Base-by-base conservation (phyloP, 208 protist genomes). In the Naegleria lovaniensis region DNA sequence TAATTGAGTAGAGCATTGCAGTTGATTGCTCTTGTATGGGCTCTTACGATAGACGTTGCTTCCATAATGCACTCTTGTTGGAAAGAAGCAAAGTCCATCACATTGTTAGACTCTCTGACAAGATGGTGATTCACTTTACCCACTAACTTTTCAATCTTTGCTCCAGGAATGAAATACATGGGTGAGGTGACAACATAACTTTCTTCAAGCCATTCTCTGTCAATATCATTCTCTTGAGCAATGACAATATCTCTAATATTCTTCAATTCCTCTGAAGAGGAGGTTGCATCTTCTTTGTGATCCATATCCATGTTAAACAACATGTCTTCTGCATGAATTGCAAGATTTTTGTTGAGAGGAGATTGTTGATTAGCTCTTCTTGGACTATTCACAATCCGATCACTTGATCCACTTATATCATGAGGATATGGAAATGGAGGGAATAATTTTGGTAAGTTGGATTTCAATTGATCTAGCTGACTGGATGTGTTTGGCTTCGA, bases 81-180 rank as follows among this genome's bases (percentile, higher is more conserved):
- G 91, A 97, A 98, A 67, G 92, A 90, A 85, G 94, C 94, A 51
- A 97, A 91, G 13, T 85, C 52, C 55, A 90, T 11, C 25, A 75
- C 83, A 41, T 85, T 91, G 85, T 95, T 93, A 87, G 93, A 91
- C 84, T 97, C 95, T n/a, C 96, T 96, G 79, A 98, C 95, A 91
- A 97, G 96, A 93, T 97, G 96, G 90, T 97, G 96, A 7, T 95
- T 97, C 91, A 98, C 94, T 40, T 94, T 94, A 40, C 96, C 96
- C 15, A 98, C 90, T 91, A 97, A 96, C 29, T 95, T 94, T 90
- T 95, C 94, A 79, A 97, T 95, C n/a, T 92, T 93, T 75, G 93
- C 92, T 25, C 96, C 95, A 6, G 96, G 93, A 5, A 98, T 93
- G 92, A 94, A 97, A 91, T 96, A 95, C 22, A 96, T 90, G 25